A percentile compares a stretch with the other conserved stretches of the same genome.
phyloP scores from a whole-genome alignment of 192 early-diverging fungal species.

The Linnemannia exigua region DNA sequence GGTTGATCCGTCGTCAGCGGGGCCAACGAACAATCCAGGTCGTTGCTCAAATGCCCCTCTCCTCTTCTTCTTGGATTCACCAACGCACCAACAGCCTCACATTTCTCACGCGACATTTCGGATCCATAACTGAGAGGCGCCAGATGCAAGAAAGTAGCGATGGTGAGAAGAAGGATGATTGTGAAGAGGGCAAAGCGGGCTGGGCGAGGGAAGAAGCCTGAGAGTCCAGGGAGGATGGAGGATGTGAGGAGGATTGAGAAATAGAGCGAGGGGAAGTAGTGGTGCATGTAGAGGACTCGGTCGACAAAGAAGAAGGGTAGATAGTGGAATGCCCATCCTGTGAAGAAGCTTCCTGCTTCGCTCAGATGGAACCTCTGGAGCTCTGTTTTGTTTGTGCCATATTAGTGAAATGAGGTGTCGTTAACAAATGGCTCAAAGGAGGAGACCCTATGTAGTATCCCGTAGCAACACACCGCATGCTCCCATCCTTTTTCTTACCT shows the following conservation, averaged over 20 bases:
- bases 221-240: conserved; percentile 53
- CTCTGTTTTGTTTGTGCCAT: too few species aligned
- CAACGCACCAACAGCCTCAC: conserved; percentile 3
- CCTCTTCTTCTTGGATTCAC: background rate
- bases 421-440: too few species aligned
- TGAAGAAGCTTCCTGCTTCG: conserved; percentile 29
- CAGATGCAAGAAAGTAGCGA: background rate
- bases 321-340: conserved; percentile 79
- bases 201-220: conserved; percentile 1
- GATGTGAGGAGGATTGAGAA: conserved; percentile 77
- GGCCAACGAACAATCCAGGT: conserved; percentile 13
- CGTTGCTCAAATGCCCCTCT: background rate
- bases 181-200: background rate
- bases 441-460: too few species aligned
- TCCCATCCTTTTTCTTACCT: background rate
- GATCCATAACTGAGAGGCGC: conserved; percentile 24
- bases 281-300: conserved; percentile 84
- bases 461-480: too few species aligned
- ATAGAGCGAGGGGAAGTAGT: conserved; percentile 84
- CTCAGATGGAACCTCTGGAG: conserved; percentile 57
- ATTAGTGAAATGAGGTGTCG: too few species aligned
- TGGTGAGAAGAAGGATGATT: background rate
- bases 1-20: background rate
- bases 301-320: conserved; percentile 85
- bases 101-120: conserved; percentile 2